These are phyloP conservation scores for Clavispora carvajalis DNA, from an alignment of 805 yeast species.

Conservation along the genomic window DNA sequence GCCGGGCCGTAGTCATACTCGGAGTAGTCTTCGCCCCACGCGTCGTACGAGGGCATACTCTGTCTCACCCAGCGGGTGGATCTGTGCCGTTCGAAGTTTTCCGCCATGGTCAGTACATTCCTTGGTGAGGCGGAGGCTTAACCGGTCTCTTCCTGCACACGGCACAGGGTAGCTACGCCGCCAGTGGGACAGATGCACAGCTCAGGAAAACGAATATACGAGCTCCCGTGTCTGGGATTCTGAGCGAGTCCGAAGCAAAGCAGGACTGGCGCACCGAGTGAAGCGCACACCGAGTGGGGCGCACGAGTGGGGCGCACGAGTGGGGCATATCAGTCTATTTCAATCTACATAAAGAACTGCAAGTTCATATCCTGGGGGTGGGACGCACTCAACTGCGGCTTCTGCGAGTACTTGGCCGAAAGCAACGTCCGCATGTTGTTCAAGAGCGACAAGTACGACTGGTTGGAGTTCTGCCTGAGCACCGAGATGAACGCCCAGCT, in stretches of 20 bases:
- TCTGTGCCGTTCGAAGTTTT: slow-evolving; percentile 37
- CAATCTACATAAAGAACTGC: slow-evolving; percentile 22
- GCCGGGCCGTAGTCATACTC: slow-evolving; percentile 17
- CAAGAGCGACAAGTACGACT: slow-evolving; percentile 62
- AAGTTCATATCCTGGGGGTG: slow-evolving; percentile 69
- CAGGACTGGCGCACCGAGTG: too few relatives aligned
- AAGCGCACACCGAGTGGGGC: too few relatives aligned
- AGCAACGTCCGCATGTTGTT: slow-evolving; percentile 66
- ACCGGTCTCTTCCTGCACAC: too few relatives aligned
- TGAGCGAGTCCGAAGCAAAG: too few relatives aligned
- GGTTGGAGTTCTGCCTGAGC: slow-evolving; percentile 54
- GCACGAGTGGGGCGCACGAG: too few relatives aligned
- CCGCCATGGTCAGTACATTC: slow-evolving; percentile 17
- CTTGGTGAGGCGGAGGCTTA: not conserved
- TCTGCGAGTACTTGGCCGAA: slow-evolving; percentile 64
- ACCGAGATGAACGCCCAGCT: slow-evolving; percentile 72
- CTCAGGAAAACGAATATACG: too few relatives aligned
- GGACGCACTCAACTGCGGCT: slow-evolving; percentile 75
- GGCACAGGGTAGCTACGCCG: not conserved
- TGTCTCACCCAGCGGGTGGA: slow-evolving; percentile 42
- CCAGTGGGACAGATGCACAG: too few relatives aligned
- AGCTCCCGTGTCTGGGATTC: too few relatives aligned
- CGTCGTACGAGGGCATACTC: slow-evolving; percentile 37
- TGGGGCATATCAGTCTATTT: not conserved
- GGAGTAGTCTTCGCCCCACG: slow-evolving; percentile 33